Evolutionary conservation across 208 protist species (phyloP).

Genomic region (Trichomonas gallinae): DNA sequence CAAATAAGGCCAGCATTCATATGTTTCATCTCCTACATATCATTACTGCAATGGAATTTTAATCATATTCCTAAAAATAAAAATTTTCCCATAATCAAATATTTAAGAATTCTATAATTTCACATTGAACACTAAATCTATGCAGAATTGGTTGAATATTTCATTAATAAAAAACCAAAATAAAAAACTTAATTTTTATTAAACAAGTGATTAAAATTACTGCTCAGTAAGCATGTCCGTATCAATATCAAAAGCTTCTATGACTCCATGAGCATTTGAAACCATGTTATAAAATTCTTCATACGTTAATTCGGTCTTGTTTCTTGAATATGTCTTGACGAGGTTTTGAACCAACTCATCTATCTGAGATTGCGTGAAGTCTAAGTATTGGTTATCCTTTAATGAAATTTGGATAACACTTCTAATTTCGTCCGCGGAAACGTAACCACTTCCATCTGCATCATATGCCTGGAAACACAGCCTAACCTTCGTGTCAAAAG

Average conservation of each 20-base stretch:
- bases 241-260: neutral
- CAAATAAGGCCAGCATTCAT: no score
- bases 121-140: no score
- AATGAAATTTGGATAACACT: neutral
- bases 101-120: no score
- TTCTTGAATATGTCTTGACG: neutral
- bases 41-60: no score
- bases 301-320: neutral
- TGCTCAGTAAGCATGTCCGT: neutral
- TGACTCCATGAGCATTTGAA: neutral
- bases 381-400: neutral
- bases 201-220: neutral
- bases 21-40: no score
- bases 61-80: no score
- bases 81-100: no score
- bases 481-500: neutral
- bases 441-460: neutral
- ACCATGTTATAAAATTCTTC: neutral
- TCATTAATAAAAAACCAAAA: no score
- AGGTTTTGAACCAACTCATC: neutral
- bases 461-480: neutral
- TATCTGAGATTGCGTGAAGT: neutral
- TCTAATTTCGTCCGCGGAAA: neutral
- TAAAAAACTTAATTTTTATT: no score
- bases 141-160: no score